Evolutionary conservation across 2,329 filamentous ascomycete genomes (phyloP), one percentile per base, ranked within the genome.

Genomic region (Apiospora koreana): DNA sequence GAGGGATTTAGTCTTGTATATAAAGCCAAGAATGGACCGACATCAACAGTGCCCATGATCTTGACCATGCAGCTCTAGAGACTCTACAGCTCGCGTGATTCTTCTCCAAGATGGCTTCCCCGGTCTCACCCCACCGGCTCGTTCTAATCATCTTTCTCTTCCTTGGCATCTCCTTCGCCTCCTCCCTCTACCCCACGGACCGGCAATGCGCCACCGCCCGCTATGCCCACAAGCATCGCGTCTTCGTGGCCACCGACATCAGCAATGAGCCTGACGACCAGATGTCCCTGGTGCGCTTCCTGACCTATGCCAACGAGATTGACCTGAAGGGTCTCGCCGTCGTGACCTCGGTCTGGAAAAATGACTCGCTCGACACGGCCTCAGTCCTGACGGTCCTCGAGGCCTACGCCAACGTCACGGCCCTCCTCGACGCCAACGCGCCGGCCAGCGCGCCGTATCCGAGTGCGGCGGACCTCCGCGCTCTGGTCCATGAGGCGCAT

Each of bases 381-480:
- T 76, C 81, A 23, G 81, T 83, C 72, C 71, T 75, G 43, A 74
- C 75, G 16, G 79, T 83, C 23, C 68, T 83, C 46, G 72, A 80
- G 65, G 81, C 77, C 12, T 84, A 83, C 71, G 78, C 71, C 14
- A 71, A 79, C 50, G 80, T 81, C 1, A 75, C 77, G 21, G 78
- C 80, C 21, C 86, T 83, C 68, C 75, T 87, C 1, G 81, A 83
- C 42, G 71, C 72, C 1, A 84, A 87, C 72, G 81, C 80, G 1
- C 83, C 84, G 70, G 79, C 79, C 0, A 79, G 82, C 66, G 73
- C 75, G 4, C 76, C 73, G 9, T 85, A 83, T 70, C 81, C 81
- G 0, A 70, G 77, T 2, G 78, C 77, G 7, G 74, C 79, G 2
- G 72, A 78, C 48, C 72, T 80, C 35, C 73, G 71, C 16, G 71